Conservation (phyloP, 805 yeast genomes). For the Metschnikowia picachoensis region DNA sequence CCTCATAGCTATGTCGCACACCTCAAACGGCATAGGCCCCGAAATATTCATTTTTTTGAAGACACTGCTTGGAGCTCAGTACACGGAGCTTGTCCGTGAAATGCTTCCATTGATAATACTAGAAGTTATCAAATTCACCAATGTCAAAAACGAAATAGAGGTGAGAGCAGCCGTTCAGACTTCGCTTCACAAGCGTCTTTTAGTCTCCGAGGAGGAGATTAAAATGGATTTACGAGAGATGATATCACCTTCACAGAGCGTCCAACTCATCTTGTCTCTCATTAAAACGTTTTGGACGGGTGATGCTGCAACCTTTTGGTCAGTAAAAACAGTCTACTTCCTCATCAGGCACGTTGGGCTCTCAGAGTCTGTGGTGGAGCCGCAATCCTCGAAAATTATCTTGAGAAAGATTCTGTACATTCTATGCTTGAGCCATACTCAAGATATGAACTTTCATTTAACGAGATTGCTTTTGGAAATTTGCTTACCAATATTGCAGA, state of each 20-base stretch:
- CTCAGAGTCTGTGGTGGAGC: not conserved
- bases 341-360: conserved; percentile 27
- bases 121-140: conserved; percentile 38
- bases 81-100: conserved; percentile 21
- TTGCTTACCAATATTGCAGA: not conserved
- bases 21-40: conserved; percentile 35
- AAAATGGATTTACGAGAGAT: not conserved
- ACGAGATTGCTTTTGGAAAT: not conserved
- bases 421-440: conserved; percentile 6
- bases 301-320: conserved; percentile 30
- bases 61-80: conserved; percentile 17
- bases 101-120: conserved; percentile 30
- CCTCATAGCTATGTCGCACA: conserved; percentile 43
- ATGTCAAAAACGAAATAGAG: conserved; percentile 30
- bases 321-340: conserved; percentile 31
- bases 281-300: conserved; percentile 20
- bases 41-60: conserved; percentile 23
- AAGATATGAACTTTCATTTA: not conserved
- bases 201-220: not conserved
- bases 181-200: not conserved
- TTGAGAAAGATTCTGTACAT: conserved; percentile 9
- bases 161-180: conserved; percentile 3
- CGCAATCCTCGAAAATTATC: not conserved
- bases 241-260: conserved; percentile 20
- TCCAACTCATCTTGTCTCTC: conserved; percentile 24